Evolutionary conservation across 352 stramenopile species (phyloP).

Genomic region (Globisporangium nagaii): DNA sequence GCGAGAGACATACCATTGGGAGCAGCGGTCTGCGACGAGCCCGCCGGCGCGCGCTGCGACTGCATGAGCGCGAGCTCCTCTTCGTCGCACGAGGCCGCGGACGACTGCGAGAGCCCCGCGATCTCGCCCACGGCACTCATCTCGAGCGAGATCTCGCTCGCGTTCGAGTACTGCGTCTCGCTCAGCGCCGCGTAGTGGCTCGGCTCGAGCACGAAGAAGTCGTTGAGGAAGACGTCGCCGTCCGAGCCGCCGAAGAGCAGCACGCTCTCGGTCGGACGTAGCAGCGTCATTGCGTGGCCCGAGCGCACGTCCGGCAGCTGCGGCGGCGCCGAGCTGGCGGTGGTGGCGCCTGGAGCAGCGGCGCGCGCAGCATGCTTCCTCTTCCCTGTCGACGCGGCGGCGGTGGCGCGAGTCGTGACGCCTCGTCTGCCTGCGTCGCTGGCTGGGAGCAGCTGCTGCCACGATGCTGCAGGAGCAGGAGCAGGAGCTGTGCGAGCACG

Average conservation of each 20-base stretch:
- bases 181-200: conserved; percentile 1
- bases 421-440: neutral
- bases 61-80: conserved; percentile 3
- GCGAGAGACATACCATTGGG: neutral
- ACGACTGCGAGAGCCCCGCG: conserved; percentile 8
- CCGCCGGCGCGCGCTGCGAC: conserved; percentile 1
- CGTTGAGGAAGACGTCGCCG: conserved; percentile 50
- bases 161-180: neutral
- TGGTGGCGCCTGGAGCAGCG: neutral
- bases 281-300: conserved; percentile 52
- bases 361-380: neutral
- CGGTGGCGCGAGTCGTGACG: neutral
- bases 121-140: conserved; percentile 9
- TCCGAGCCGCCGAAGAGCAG: conserved; percentile 63
- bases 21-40: neutral
- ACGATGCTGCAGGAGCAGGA: neutral
- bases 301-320: conserved; percentile 19
- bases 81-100: neutral
- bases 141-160: conserved; percentile 6
- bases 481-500: neutral
- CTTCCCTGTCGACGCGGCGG: neutral
- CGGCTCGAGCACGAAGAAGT: conserved; percentile 24
- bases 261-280: conserved; percentile 36
- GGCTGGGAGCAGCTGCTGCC: conserved; percentile 1
- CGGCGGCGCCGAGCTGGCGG: neutral